A percentile compares a stretch with the other conserved stretches of the same genome.
These are phyloP conservation scores for Exophiala spinifera DNA, from an alignment of 2,329 filamentous ascomycete species.

Conservation along the genomic window DNA sequence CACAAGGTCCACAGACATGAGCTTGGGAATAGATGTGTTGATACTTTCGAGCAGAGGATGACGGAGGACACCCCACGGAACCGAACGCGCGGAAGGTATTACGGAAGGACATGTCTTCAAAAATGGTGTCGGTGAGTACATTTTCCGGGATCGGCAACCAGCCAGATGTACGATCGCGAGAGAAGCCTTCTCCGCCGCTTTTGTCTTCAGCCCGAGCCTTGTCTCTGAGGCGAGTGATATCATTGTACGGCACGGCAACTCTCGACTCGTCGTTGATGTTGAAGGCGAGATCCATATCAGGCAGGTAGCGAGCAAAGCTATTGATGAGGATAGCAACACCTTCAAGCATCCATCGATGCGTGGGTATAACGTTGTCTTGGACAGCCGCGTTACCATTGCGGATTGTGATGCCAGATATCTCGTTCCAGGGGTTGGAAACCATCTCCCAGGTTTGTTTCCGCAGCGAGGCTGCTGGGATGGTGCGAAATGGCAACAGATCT, in stretches of 20 bases:
- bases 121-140: slow-evolving; percentile 36
- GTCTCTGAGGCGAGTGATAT: slow-evolving; percentile 38
- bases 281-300: slow-evolving; percentile 63
- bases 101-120: slow-evolving; percentile 41
- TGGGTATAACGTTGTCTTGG: slow-evolving; percentile 51
- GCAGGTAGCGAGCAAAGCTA: slow-evolving; percentile 53
- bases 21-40: slow-evolving; percentile 62
- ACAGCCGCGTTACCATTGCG: slow-evolving; percentile 52
- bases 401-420: slow-evolving; percentile 55
- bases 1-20: slow-evolving; percentile 63
- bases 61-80: slow-evolving; percentile 59
- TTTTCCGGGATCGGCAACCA: slow-evolving; percentile 40
- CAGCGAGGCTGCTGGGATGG: slow-evolving; percentile 50
- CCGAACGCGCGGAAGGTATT: slow-evolving; percentile 42
- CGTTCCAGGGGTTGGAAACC: slow-evolving; percentile 54
- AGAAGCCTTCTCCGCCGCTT: slow-evolving; percentile 33
- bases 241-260: slow-evolving; percentile 53
- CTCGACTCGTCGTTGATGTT: slow-evolving; percentile 61
- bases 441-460: slow-evolving; percentile 53
- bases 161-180: slow-evolving; percentile 35
- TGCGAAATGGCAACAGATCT: slow-evolving; percentile 56
- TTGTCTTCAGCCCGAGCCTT: slow-evolving; percentile 26
- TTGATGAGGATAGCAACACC: slow-evolving; percentile 54
- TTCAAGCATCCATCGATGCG: slow-evolving; percentile 59
- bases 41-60: slow-evolving; percentile 55